Evolutionary conservation across 2,329 filamentous ascomycete genomes (phyloP), one percentile per base, ranked within the genome.

Genomic region (Pyrenophora tritici-repentis): DNA sequence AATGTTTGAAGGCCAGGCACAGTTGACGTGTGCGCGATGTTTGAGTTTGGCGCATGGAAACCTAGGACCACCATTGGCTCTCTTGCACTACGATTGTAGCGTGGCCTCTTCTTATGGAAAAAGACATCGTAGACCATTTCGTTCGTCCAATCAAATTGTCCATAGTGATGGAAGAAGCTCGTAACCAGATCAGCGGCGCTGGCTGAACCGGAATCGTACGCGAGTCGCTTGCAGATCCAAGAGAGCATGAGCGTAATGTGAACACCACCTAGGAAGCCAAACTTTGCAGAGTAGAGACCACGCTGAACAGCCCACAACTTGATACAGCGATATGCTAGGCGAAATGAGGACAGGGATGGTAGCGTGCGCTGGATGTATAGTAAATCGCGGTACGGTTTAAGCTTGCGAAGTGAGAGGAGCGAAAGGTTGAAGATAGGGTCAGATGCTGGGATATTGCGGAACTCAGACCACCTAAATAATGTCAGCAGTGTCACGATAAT

Each of bases 31-130:
- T 79, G 71, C 3, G 83, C 79, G 3, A 85, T 81, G 62, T 89
- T 88, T 6, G 86, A 78, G 12, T 78, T 76, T 0, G 86, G 86
- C 0, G 80, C 75, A 65, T 86, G 81, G 68, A 83, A 86, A 1
- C 85, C 85, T 2, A 87, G 71, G 22, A 89, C 77, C 13, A 82
- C 85, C 68, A 89, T 79, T 1, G 85, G 80, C 55, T 89, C 86
- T 42, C 83, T 76, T 8, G 76, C 65, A 7, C 79, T 81, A 22
- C 85, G 79, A 41, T 79, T 74, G 59, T 87, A 86, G 8, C 66
- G 61, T 2, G 70, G 71, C 34, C 50, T 61, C 16, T 59, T 66
- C 43, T 62, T 63, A 49, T 72, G 63, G 65, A 86, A 86, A 56
- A 82, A 82, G 0, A 83, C 82, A 62, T 89, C 85, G 55, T 81